Base-by-base conservation (phyloP, 768 basidiomycete species). In the Dendrothele bispora region DNA sequence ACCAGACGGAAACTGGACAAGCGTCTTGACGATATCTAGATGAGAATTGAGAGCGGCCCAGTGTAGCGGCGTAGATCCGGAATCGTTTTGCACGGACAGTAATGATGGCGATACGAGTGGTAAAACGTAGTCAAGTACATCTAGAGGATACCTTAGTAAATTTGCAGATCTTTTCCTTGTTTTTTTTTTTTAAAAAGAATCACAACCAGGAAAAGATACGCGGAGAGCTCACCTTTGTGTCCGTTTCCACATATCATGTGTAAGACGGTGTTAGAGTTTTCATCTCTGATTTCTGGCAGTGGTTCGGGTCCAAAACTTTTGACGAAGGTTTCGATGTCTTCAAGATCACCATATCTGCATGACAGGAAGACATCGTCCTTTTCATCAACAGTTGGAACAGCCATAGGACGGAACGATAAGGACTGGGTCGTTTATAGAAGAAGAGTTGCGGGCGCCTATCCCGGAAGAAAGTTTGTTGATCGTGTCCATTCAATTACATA, bases 191-290 rank as follows among this genome's bases (percentile, higher is more conserved):
- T 37, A 21, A 17, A 18, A 43, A 45, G 43, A 37, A 39, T 49
- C 41, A 50, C 28, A 35, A 51, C 34, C 40, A 45, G 32, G 39
- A 37, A 39, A 26, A 40, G 45, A 49, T 29, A 51, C 26, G n/a
- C n/a, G 12, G 41, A 21, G 29, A 12, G 49, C 74, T 70, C 52
- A 95, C 94, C 91, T 69, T 72, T 56, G 73, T 97, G 94, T 1
- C 94, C 94, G 66, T 98, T 98, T 1, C 79, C 94, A 48, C 81
- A 83, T 12, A 79, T 74, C 93, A 95, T 95, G 64, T 97, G 94
- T 30, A 97, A 69, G 32, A 84, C 69, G 2, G 79, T 83, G 70
- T 93, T 97, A 30, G 80, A 85, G 60, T 88, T 80, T 35, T 84
- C 84, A 68, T 95, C 94, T 34, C 73, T 78, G 11, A 82, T 66